These are phyloP conservation scores for Betula pendula DNA, from an alignment of 306 rosid genomes.

Conservation along the genomic window DNA sequence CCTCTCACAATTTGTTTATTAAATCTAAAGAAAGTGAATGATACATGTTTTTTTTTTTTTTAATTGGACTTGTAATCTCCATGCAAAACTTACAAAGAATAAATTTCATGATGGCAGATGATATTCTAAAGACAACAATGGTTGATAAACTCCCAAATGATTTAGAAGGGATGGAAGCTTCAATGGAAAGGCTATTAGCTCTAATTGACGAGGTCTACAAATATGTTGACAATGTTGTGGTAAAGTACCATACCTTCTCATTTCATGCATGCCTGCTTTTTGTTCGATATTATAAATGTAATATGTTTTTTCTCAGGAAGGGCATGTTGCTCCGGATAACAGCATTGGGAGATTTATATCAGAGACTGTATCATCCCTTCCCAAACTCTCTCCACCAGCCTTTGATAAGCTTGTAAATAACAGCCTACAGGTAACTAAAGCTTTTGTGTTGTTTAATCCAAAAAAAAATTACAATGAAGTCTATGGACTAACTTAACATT, in stretches of 20 bases:
- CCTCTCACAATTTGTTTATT: not conserved
- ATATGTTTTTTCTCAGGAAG: constrained; percentile 57
- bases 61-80: not conserved
- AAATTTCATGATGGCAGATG: constrained; percentile 50
- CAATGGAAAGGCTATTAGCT: constrained; percentile 83
- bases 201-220: constrained; percentile 81
- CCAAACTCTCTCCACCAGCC: constrained; percentile 60
- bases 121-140: constrained; percentile 68
- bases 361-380: constrained; percentile 73
- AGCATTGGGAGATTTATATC: constrained; percentile 65
- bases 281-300: not conserved
- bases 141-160: constrained; percentile 93
- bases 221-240: constrained; percentile 93
- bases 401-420: constrained; percentile 87
- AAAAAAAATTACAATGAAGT: not conserved
- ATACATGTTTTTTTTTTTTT: not conserved
- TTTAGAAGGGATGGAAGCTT: constrained; percentile 97
- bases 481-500: not conserved
- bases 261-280: not conserved
- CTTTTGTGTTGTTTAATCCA: not conserved
- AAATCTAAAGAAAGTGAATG: not conserved
- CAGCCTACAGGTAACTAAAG: constrained; percentile 65
- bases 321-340: constrained; percentile 72
- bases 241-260: constrained; percentile 24
- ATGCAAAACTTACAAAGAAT: constrained; percentile 17